These are phyloP conservation scores for Trebouxia sp. DNA, from an alignment of 139 green algal species.

Conservation along the genomic window DNA sequence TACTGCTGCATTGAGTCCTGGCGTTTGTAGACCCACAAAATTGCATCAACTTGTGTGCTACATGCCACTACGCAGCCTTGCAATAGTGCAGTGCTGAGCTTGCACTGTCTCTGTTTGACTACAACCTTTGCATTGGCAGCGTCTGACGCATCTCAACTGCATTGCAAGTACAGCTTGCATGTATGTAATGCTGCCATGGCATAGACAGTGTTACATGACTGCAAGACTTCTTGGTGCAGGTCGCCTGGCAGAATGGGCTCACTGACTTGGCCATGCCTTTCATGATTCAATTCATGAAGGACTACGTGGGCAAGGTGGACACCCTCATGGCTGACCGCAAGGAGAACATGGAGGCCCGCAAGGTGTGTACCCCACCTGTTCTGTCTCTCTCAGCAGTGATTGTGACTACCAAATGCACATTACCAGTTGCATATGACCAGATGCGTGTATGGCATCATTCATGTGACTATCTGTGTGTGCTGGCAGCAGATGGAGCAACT, in stretches of 20 bases:
- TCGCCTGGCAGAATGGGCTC: slow-evolving; percentile 95
- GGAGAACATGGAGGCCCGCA: slow-evolving; percentile 41
- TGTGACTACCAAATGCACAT: neutral
- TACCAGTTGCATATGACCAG: neutral
- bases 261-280: slow-evolving; percentile 94
- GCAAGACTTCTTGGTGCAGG: slow-evolving; percentile 7
- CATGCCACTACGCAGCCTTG: neutral
- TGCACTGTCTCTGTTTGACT: no score
- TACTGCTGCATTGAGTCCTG: slow-evolving; percentile 7
- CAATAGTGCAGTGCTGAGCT: neutral
- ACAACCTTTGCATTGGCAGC: no score
- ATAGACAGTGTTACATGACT: neutral
- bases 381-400: neutral
- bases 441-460: neutral
- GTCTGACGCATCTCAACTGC: no score
- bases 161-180: neutral
- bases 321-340: slow-evolving; percentile 51
- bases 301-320: slow-evolving; percentile 89
- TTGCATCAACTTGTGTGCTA: neutral
- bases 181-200: neutral
- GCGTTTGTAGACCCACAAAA: no score
- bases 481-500: no score
- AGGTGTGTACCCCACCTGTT: neutral
- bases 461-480: no score
- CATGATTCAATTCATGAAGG: slow-evolving; percentile 92